Conservation (phyloP, 1,284 basidiomycete species). For the Ustilago curta region DNA sequence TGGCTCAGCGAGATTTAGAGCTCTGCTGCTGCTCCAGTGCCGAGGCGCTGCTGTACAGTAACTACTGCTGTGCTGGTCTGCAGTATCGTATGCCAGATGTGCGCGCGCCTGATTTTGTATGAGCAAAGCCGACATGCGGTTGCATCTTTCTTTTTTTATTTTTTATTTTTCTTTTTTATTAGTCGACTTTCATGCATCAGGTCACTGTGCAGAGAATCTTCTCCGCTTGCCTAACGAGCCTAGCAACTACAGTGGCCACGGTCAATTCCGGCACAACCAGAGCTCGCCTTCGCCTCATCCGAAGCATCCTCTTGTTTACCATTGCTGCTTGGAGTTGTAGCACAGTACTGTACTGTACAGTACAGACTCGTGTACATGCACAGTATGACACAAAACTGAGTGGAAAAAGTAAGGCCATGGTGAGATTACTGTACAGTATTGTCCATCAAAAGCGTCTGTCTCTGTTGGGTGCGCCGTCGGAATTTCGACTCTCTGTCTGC, state of each 20-base stretch:
- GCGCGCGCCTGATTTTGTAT: slow-evolving; percentile 7
- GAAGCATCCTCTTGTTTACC: background rate
- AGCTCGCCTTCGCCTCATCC: background rate
- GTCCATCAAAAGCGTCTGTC: background rate
- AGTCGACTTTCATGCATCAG: slow-evolving; percentile 12
- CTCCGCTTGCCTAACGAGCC: too few species aligned
- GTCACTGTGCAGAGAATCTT: slow-evolving; percentile 8
- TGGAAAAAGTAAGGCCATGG: too few species aligned
- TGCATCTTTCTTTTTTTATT: background rate
- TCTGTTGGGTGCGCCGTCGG: slow-evolving; percentile 12
- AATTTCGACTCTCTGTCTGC: slow-evolving; percentile 9
- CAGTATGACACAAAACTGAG: background rate
- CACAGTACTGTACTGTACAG: too few species aligned
- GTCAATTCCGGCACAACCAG: background rate
- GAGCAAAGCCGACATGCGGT: slow-evolving; percentile 26
- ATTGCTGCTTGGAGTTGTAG: too few species aligned
- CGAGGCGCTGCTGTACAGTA: too few species aligned
- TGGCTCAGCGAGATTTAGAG: background rate
- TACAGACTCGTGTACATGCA: too few species aligned
- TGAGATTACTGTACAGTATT: too few species aligned
- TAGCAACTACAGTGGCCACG: background rate
- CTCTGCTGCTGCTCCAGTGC: too few species aligned
- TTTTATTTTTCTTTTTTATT: slow-evolving; percentile 2
- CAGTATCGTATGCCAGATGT: background rate
- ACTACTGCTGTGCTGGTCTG: background rate